phyloP scores from a whole-genome alignment of 768 basidiomycete species.

The Nidula microcarpa region DNA sequence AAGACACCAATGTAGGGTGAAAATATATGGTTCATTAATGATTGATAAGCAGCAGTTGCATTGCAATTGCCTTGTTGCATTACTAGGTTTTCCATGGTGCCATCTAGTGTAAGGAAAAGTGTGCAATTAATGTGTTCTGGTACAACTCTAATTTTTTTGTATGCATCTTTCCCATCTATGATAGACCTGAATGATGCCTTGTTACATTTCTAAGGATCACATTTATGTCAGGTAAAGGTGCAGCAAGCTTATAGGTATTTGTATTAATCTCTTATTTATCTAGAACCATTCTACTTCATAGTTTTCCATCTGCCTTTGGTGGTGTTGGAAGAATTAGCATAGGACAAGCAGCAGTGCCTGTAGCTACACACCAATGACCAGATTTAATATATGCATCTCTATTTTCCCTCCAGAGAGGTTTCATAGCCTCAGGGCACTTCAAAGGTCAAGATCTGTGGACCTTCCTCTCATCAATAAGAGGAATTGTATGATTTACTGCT shows the following conservation, averaged over 20 bases:
- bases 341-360: background rate
- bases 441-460: background rate
- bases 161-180: conserved; percentile 27
- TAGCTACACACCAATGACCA: conserved; percentile 3
- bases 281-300: conserved; percentile 17
- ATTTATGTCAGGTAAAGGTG: conserved; percentile 14
- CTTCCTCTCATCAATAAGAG: no score
- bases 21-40: conserved; percentile 35
- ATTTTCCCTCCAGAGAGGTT: conserved; percentile 7
- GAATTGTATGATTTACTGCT: no score
- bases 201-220: conserved; percentile 13
- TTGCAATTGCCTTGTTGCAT: conserved; percentile 22
- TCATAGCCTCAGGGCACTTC: conserved; percentile 6
- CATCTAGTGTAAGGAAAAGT: conserved; percentile 27
- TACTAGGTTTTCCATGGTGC: conserved; percentile 34
- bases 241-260: conserved; percentile 22
- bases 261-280: conserved; percentile 25
- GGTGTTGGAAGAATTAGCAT: background rate
- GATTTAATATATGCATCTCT: conserved; percentile 1
- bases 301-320: background rate
- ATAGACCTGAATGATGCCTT: conserved; percentile 15
- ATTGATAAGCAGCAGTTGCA: conserved; percentile 31
- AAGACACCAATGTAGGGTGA: conserved; percentile 16
- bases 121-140: conserved; percentile 15
- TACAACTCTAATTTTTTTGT: conserved; percentile 23